Conservation (phyloP, 75 land plant genomes). For the Cupressus sempervirens region DNA sequence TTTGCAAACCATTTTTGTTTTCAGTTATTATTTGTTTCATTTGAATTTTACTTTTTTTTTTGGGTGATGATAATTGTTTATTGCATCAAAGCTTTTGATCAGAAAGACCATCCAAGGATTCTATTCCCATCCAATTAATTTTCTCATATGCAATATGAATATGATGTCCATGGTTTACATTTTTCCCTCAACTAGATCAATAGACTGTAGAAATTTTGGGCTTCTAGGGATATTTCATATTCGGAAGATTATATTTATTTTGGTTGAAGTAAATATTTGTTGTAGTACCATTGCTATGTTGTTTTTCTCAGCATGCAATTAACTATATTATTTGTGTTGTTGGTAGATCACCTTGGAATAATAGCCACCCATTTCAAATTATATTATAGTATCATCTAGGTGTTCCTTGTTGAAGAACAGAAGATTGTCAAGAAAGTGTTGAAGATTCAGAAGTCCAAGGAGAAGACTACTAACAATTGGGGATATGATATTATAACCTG, state of each 20-base stretch:
- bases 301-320: no score
- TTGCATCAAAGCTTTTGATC: no score
- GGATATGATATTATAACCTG: not conserved
- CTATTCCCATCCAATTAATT: no score
- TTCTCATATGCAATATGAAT: not conserved
- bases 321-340: no score
- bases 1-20: no score
- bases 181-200: not conserved
- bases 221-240: not conserved
- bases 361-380: not conserved
- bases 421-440: constrained; percentile 72
- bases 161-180: not conserved
- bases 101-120: no score
- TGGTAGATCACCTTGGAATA: not conserved
- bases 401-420: constrained; percentile 67
- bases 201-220: not conserved
- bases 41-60: no score
- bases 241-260: no score
- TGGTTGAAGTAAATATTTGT: no score
- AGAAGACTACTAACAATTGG: constrained; percentile 31
- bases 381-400: constrained; percentile 49
- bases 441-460: constrained; percentile 68
- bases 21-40: no score
- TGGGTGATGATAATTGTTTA: no score
- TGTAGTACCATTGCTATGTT: no score